These are phyloP conservation scores for Lentinula sp. DNA, from an alignment of 768 basidiomycete species.

Conservation along the genomic window DNA sequence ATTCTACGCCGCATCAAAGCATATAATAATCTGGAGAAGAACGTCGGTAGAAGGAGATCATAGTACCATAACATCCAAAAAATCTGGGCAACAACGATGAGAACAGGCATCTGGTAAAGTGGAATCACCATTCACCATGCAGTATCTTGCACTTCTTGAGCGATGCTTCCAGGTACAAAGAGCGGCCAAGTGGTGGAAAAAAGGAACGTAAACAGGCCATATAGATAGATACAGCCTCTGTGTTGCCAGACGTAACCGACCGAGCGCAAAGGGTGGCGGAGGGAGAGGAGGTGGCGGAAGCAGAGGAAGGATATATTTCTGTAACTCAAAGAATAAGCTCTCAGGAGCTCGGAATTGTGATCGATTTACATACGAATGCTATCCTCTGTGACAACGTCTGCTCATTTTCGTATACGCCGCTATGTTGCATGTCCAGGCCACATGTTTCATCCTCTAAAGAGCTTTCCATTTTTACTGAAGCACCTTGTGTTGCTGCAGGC, in stretches of 20 bases:
- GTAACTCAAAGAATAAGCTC: background rate
- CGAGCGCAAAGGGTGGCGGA: slow-evolving; percentile 46
- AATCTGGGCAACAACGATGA: slow-evolving; percentile 24
- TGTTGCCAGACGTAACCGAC: slow-evolving; percentile 41
- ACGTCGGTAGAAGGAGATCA: slow-evolving; percentile 46
- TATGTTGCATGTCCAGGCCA: background rate
- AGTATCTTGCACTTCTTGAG: slow-evolving; percentile 40
- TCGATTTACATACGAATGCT: slow-evolving; percentile 16
- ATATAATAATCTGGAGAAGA: slow-evolving; percentile 42
- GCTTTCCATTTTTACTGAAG: background rate
- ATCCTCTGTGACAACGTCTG: slow-evolving; percentile 19
- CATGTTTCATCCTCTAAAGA: background rate
- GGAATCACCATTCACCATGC: slow-evolving; percentile 34
- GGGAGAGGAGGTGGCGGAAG: slow-evolving; percentile 36
- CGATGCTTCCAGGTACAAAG: slow-evolving; percentile 55
- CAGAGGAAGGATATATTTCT: slow-evolving; percentile 37
- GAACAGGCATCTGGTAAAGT: background rate
- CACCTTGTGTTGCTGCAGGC: slow-evolving; percentile 3
- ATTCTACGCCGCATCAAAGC: slow-evolving; percentile 42
- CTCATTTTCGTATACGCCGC: background rate
- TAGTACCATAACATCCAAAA: slow-evolving; percentile 65
- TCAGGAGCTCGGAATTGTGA: background rate
- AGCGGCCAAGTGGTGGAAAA: slow-evolving; percentile 27
- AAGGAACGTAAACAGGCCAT: slow-evolving; percentile 42
- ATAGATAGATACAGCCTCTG: slow-evolving; percentile 52